phyloP scores from a whole-genome alignment of 179 eudicot genomes.

The Corrigiola litoralis region DNA sequence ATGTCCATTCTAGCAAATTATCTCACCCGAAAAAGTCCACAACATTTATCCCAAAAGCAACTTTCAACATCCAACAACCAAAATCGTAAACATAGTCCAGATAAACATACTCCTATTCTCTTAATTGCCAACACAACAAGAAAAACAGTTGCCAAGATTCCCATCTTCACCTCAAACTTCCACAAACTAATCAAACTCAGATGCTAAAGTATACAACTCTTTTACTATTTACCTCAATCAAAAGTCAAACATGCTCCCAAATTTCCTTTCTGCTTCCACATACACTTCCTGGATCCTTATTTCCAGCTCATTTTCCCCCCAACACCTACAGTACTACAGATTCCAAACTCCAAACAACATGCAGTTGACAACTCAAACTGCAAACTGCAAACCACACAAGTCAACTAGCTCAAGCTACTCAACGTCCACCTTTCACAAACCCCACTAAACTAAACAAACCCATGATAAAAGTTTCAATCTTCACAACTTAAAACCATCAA shows the following conservation, averaged over 20 bases:
- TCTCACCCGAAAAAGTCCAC: slow-evolving; percentile 20
- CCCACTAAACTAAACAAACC: no score
- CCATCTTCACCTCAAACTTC: slow-evolving; percentile 13
- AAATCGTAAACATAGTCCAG: neutral
- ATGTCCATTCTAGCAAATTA: slow-evolving; percentile 14
- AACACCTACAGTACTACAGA: neutral
- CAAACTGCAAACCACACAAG: no score
- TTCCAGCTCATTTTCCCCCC: slow-evolving; percentile 9
- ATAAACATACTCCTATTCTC: slow-evolving; percentile 11
- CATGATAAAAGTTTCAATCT: neutral
- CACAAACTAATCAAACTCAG: slow-evolving; percentile 4
- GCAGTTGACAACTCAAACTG: no score
- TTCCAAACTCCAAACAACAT: slow-evolving; percentile 12
- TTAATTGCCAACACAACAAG: slow-evolving; percentile 6
- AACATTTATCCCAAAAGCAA: slow-evolving; percentile 21
- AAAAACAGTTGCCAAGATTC: slow-evolving; percentile 18
- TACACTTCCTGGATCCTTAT: slow-evolving; percentile 19
- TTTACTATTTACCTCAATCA: neutral
- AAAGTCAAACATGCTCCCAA: slow-evolving; percentile 26
- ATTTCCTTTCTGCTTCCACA: slow-evolving; percentile 2
- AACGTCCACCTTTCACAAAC: no score
- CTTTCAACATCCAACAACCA: slow-evolving; percentile 21
- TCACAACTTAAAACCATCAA: neutral
- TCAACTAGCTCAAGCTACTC: no score
- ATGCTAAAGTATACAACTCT: slow-evolving; percentile 15